phyloP scores from a whole-genome alignment of 129 eudicot genomes.

The Heracleum sosnowskyi region DNA sequence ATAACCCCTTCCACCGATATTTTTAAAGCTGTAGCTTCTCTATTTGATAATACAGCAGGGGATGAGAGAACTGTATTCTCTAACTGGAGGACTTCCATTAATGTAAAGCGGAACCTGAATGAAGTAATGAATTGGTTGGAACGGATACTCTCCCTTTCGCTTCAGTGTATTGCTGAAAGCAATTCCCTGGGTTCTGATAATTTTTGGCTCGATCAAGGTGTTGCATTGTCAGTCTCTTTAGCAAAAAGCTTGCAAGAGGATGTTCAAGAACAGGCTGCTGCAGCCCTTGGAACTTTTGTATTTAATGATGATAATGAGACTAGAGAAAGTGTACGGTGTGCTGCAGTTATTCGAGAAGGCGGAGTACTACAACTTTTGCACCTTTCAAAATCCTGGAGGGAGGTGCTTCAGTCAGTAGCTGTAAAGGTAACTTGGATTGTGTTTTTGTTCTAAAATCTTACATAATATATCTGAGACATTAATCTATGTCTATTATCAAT shows the following conservation, averaged over 20 bases:
- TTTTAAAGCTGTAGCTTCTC: slow-evolving; percentile 20
- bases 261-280: slow-evolving; percentile 88
- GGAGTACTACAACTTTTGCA: slow-evolving; percentile 73
- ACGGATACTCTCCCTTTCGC: slow-evolving; percentile 72
- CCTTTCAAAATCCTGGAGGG: slow-evolving; percentile 80
- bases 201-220: slow-evolving; percentile 67
- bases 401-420: slow-evolving; percentile 90
- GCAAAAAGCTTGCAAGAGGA: slow-evolving; percentile 83
- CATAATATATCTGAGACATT: background rate
- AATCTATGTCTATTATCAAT: too few relatives aligned
- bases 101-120: slow-evolving; percentile 35
- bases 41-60: background rate
- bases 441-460: background rate
- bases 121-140: slow-evolving; percentile 81
- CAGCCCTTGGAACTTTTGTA: slow-evolving; percentile 22
- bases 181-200: slow-evolving; percentile 63
- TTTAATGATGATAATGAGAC: too few relatives aligned
- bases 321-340: too few relatives aligned
- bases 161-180: slow-evolving; percentile 75
- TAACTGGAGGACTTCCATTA: slow-evolving; percentile 43
- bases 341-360: slow-evolving; percentile 45
- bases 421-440: slow-evolving; percentile 20
- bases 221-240: slow-evolving; percentile 55
- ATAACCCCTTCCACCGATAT: slow-evolving; percentile 54
- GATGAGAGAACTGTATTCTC: slow-evolving; percentile 45